phyloP scores from a whole-genome alignment of 2,329 filamentous ascomycete genomes.

The Aspergillus melleus region DNA sequence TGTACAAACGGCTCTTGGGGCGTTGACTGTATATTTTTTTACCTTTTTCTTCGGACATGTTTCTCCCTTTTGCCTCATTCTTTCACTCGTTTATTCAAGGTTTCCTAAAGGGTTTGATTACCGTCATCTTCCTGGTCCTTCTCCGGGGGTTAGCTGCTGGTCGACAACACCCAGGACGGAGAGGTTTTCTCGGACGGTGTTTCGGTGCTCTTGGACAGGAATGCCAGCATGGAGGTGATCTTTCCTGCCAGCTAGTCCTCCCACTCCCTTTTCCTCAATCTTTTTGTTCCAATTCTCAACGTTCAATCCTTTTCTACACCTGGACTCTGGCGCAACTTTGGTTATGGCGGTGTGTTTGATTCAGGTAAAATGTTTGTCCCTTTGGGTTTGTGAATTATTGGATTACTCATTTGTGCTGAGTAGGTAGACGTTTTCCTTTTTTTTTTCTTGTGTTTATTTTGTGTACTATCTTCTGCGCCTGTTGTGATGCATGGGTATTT shows the following conservation, averaged over 20 bases:
- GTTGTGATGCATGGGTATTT: background rate
- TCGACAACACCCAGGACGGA: constrained; percentile 8
- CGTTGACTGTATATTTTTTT: constrained; percentile 25
- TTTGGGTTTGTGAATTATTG: background rate
- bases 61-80: constrained; percentile 6
- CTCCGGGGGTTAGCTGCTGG: constrained; percentile 14
- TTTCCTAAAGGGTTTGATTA: background rate
- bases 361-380: background rate
- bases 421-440: background rate
- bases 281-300: constrained; percentile 5
- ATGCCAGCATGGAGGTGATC: background rate
- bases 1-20: constrained; percentile 30
- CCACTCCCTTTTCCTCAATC: constrained; percentile 2
- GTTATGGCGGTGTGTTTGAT: background rate
- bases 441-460: background rate
- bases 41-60: constrained; percentile 3
- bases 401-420: background rate
- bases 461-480: background rate
- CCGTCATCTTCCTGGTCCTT: background rate
- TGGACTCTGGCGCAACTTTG: background rate
- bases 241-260: background rate
- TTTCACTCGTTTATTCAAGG: constrained; percentile 7
- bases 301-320: background rate
- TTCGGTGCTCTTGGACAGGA: background rate
- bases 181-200: background rate